These are phyloP conservation scores for Penicillium sp. DNA, from an alignment of 2,329 filamentous ascomycete species.

Conservation along the genomic window DNA sequence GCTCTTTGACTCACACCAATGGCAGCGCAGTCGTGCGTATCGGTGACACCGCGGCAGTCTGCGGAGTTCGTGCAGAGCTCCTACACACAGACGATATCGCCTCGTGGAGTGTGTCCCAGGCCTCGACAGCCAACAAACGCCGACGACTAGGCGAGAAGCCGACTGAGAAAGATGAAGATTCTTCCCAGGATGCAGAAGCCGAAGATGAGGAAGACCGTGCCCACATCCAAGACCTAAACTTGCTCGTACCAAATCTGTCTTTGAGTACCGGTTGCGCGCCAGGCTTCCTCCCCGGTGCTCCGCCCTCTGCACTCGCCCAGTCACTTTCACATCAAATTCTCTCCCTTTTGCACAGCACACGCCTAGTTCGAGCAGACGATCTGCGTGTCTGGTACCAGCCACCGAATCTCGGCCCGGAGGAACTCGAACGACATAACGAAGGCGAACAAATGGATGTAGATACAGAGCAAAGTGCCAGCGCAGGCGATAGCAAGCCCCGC, in stretches of 20 bases:
- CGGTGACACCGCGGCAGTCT: slow-evolving; percentile 91
- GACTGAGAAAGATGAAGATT: slow-evolving; percentile 7
- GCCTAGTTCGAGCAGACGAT: slow-evolving; percentile 60
- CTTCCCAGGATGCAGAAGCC: slow-evolving; percentile 41
- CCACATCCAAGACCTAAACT: slow-evolving; percentile 49
- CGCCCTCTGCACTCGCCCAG: slow-evolving; percentile 75
- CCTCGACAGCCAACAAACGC: slow-evolving; percentile 32
- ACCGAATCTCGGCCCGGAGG: slow-evolving; percentile 35
- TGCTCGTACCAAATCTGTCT: slow-evolving; percentile 91
- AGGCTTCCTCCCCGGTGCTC: slow-evolving; percentile 73
- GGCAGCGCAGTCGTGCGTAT: slow-evolving; percentile 82
- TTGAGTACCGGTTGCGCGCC: slow-evolving; percentile 86
- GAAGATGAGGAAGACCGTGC: slow-evolving; percentile 41
- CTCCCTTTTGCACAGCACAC: slow-evolving; percentile 65
- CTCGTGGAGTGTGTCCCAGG: slow-evolving; percentile 43
- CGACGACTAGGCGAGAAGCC: slow-evolving; percentile 22
- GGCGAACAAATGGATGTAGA: slow-evolving; percentile 47
- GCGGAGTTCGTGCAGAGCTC: slow-evolving; percentile 82
- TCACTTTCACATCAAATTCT: slow-evolving; percentile 75
- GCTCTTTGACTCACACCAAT: slow-evolving; percentile 80
- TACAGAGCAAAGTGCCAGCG: slow-evolving; percentile 35
- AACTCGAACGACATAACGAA: slow-evolving; percentile 30
- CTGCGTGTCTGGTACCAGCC: slow-evolving; percentile 66
- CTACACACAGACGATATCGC: slow-evolving; percentile 67
- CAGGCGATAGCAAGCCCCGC: slow-evolving; percentile 25